Evolutionary conservation across 1,284 basidiomycete genomes (phyloP).

Genomic region (Phaffia rhodozyma): DNA sequence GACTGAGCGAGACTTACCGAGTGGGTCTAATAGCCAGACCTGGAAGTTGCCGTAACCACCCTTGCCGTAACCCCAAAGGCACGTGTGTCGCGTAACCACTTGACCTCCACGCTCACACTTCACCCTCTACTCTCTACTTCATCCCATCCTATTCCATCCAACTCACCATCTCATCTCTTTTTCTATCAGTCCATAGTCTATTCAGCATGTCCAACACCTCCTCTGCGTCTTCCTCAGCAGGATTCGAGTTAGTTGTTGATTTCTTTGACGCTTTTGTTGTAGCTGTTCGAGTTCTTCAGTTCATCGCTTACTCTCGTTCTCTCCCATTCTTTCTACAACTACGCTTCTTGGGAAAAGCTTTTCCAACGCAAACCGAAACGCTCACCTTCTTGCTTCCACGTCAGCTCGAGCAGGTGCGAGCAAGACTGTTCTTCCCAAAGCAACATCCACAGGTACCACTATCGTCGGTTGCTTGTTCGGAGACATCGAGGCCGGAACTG

Average conservation of each 20-base stretch:
- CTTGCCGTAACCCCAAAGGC: too few relatives aligned
- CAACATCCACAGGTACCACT: slow-evolving; percentile 91
- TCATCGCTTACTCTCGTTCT: neutral
- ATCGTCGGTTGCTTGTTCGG: slow-evolving; percentile 85
- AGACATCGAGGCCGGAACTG: slow-evolving; percentile 44
- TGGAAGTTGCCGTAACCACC: too few relatives aligned
- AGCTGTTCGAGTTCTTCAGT: neutral
- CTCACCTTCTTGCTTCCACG: slow-evolving; percentile 1
- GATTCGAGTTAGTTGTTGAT: slow-evolving; percentile 10
- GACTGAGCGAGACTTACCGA: too few relatives aligned
- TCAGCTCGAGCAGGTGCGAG: slow-evolving; percentile 34
- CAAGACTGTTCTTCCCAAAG: slow-evolving; percentile 45
- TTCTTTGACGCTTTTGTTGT: neutral
- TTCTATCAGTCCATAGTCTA: too few relatives aligned
- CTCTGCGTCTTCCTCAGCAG: slow-evolving; percentile 3
- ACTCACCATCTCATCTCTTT: too few relatives aligned
- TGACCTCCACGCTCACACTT: too few relatives aligned
- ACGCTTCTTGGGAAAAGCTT: slow-evolving; percentile 2
- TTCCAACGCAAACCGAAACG: slow-evolving; percentile 14
- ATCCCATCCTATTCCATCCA: too few relatives aligned
- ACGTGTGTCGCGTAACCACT: too few relatives aligned
- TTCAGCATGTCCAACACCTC: neutral
- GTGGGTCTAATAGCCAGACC: too few relatives aligned
- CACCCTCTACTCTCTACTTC: too few relatives aligned
- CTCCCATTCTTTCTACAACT: neutral